phyloP scores from a whole-genome alignment of 176 grass and related monocot genomes.

The Avena eriantha region DNA sequence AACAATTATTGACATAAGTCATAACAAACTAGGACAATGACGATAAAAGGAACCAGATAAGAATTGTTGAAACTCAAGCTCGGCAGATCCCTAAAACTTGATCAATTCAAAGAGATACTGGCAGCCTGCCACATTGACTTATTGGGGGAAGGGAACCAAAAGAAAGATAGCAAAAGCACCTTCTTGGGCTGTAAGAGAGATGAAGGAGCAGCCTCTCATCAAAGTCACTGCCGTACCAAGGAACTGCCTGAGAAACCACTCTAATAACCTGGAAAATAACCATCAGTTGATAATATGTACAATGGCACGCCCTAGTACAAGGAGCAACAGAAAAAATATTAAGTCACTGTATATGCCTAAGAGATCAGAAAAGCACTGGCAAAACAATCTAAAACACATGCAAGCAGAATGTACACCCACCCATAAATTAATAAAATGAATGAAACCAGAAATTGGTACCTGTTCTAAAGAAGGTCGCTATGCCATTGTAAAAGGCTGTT shows the following conservation, averaged over 20 bases:
- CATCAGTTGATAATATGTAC: slow-evolving; percentile 5
- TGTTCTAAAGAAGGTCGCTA: slow-evolving; percentile 22
- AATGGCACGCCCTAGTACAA: neutral
- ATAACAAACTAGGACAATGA: slow-evolving; percentile 12
- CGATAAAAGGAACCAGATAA: neutral
- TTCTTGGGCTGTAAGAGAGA: slow-evolving; percentile 90
- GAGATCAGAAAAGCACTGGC: neutral
- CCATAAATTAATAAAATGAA: neutral
- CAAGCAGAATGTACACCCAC: neutral
- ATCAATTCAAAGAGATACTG: neutral
- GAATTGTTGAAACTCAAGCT: slow-evolving; percentile 7
- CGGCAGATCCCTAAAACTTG: neutral
- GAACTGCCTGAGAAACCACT: slow-evolving; percentile 61
- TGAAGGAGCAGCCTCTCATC: slow-evolving; percentile 82
- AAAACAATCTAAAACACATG: slow-evolving; percentile 27
- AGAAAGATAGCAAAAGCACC: slow-evolving; percentile 52
- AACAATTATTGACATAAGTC: slow-evolving; percentile 30
- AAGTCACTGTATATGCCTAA: neutral
- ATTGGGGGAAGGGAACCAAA: neutral
- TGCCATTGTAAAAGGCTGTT: slow-evolving; percentile 2
- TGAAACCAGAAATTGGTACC: slow-evolving; percentile 24
- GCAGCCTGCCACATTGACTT: neutral
- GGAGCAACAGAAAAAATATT: neutral
- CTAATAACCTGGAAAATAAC: slow-evolving; percentile 63
- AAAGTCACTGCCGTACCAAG: slow-evolving; percentile 58